Base-by-base conservation (phyloP, 495 filamentous ascomycete genomes). In the Aspergillus avenaceus region DNA sequence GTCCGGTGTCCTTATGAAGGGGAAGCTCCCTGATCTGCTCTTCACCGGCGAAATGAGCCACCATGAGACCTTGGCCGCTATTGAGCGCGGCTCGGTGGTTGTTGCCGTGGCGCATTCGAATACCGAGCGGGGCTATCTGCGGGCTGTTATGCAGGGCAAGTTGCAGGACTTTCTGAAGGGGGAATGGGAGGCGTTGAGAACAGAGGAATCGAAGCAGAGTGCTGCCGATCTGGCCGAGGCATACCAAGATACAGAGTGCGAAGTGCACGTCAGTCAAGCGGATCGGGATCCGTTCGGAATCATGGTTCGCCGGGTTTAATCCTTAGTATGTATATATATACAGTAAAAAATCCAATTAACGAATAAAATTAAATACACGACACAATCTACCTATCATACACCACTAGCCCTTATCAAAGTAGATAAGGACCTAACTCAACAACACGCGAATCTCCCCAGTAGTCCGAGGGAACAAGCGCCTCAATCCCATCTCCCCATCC, bases 1-100 rank as follows among this genome's bases (percentile, higher is more conserved):
- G 0, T 82, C 80, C 3, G 78, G 82, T 26, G 72, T 96, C 11
- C 78, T 98, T 49, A 77, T 84, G 42, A 76, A 83, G 44, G 73
- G 83, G 11, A 73, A 78, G 21, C 77, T 85, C 4, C 71, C 77
- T 0, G 90, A 97, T 61, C 69, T 97, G 22, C 67, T 91, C 0
- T 86, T 97, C 50, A 97, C 92, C 0, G 93, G 93, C 7, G 93
- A 98, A 64, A 80, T 97, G 79, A 85, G 81, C 45, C 93, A 98
- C 64, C 93, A 98, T 61, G 85, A 93, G 50, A 87, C 92, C 9
- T 77, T 98, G 32, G 81, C 87, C 25, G 85, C 88, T 19, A 89
- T 85, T 24, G 92, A 97, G 75, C 76, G 79, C n/a, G 93, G 93
- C n/a, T 84, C 85, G 49, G 83, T 78, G 47, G 89, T 96, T 0